Base-by-base conservation (phyloP, 1,139 yeast species). In the Suhomyces wounanorum region DNA sequence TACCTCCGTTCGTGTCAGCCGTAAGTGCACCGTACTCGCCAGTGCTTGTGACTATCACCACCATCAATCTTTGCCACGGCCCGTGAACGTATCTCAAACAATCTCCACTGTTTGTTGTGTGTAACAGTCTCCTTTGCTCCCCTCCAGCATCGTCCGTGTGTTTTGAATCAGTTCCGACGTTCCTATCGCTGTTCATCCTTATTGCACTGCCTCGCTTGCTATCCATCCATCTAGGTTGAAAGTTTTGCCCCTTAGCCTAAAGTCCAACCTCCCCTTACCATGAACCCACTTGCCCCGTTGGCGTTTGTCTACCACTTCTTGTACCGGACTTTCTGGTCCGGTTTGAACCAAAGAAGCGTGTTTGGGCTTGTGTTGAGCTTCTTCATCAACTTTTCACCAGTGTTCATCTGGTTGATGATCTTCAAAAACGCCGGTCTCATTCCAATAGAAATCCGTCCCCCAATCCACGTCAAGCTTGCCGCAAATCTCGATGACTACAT, bases 381-480 rank as follows among this genome's bases (percentile, higher is more conserved):
- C 56, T 58, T 69, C 49, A 54, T 73, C 44, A 83, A 82, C 62
- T 83, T 83, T 62, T 63, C 75, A 6, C 85, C 85, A 0, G 75
- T 85, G 1, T 69, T 82, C 44, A 57, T 77, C 30, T 85, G 90
- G 90, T 66, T 85, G 43, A 54, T 69, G 47, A 75, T 83, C 16
- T 85, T 85, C 67, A 81, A 83, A 60, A 77, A 84, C 58, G 87
- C 89, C 1, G 82, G 82, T 5, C 50, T 74, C 10, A 83, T 85
- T 18, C 90, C 90, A 3, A 74, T 70, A 21, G 67, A 68, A 7
- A 70, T 78, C 54, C 71, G 89, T 52, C 91, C 90, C 0, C 56
- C 59, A 1, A 85, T 85, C 48, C 78, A 79, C 56, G 84, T 81
- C 47, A 67, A 74, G 50, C 61, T 81, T 23, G 75, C 80, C 10